phyloP scores from a whole-genome alignment of 208 protist genomes.

The Trypanosoma brucei region DNA sequence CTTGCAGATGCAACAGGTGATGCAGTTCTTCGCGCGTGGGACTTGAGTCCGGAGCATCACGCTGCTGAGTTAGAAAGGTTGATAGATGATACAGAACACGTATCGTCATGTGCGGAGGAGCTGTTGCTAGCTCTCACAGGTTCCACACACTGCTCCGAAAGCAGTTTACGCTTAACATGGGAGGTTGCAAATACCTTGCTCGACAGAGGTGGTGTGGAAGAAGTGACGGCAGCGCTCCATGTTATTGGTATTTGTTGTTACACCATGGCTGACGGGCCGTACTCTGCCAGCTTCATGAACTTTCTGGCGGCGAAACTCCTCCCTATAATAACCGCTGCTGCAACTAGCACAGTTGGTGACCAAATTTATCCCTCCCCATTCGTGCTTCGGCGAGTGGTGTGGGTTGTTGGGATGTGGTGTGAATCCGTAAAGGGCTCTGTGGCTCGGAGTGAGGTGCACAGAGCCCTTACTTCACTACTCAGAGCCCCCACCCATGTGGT shows the following conservation, averaged over 20 bases:
- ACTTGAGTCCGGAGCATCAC: slow-evolving; percentile 35
- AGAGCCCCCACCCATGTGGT: slow-evolving; percentile 24
- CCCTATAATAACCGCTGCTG: slow-evolving; percentile 41
- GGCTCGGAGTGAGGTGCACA: slow-evolving; percentile 42
- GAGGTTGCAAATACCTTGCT: slow-evolving; percentile 49
- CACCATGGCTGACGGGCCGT: slow-evolving; percentile 51
- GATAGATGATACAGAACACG: slow-evolving; percentile 34
- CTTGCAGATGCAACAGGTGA: slow-evolving; percentile 46
- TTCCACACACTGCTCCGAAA: slow-evolving; percentile 31
- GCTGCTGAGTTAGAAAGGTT: slow-evolving; percentile 49
- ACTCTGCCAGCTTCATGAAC: slow-evolving; percentile 31
- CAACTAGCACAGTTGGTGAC: not conserved
- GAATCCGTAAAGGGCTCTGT: slow-evolving; percentile 38
- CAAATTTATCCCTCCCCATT: slow-evolving; percentile 29
- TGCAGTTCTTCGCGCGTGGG: slow-evolving; percentile 40
- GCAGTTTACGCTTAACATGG: slow-evolving; percentile 40
- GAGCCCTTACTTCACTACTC: slow-evolving; percentile 46
- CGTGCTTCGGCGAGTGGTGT: slow-evolving; percentile 73
- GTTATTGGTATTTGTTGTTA: slow-evolving; percentile 82
- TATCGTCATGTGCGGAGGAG: slow-evolving; percentile 49
- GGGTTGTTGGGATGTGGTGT: slow-evolving; percentile 87
- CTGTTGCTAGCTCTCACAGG: slow-evolving; percentile 72
- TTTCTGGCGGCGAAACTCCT: slow-evolving; percentile 57
- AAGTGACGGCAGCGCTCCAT: slow-evolving; percentile 73
- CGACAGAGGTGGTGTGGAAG: slow-evolving; percentile 19